Conservation (phyloP, 768 basidiomycete genomes). For the Podaxis mareebaensis region DNA sequence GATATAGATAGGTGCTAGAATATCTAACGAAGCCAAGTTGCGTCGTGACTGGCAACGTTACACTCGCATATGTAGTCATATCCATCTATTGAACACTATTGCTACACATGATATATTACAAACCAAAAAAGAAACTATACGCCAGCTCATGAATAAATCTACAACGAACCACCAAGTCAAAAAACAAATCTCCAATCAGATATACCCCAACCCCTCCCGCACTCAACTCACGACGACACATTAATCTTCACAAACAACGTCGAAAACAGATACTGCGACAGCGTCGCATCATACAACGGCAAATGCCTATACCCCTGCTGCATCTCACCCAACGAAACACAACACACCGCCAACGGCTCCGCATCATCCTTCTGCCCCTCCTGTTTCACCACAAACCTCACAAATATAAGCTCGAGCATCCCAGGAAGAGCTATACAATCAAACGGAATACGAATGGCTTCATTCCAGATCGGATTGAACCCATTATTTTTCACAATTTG, state of each 20-base stretch:
- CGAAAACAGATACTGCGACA: slow-evolving; percentile 45
- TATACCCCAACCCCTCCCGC: too few relatives aligned
- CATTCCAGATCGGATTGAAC: slow-evolving; percentile 92
- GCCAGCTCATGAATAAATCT: too few relatives aligned
- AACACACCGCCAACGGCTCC: slow-evolving; percentile 76
- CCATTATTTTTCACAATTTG: slow-evolving; percentile 83
- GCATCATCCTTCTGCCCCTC: slow-evolving; percentile 56
- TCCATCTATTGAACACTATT: too few relatives aligned
- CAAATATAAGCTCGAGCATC: slow-evolving; percentile 85
- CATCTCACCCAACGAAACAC: slow-evolving; percentile 72
- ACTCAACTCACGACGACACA: slow-evolving; percentile 28
- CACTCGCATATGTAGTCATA: too few relatives aligned
- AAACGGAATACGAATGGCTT: slow-evolving; percentile 69
- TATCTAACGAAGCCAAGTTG: neutral
- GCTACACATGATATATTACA: too few relatives aligned
- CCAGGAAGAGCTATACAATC: slow-evolving; percentile 59
- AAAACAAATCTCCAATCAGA: too few relatives aligned
- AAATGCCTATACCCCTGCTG: slow-evolving; percentile 54
- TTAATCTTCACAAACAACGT: slow-evolving; percentile 83
- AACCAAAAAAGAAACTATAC: too few relatives aligned
- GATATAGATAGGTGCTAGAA: neutral
- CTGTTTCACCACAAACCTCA: slow-evolving; percentile 76
- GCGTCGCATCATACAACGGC: slow-evolving; percentile 6
- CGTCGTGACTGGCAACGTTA: too few relatives aligned
- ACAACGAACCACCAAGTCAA: too few relatives aligned